Evolutionary conservation across 1,139 yeast species (phyloP), one percentile per base, ranked within the genome.

Genomic region (Torulaspora globosa): DNA sequence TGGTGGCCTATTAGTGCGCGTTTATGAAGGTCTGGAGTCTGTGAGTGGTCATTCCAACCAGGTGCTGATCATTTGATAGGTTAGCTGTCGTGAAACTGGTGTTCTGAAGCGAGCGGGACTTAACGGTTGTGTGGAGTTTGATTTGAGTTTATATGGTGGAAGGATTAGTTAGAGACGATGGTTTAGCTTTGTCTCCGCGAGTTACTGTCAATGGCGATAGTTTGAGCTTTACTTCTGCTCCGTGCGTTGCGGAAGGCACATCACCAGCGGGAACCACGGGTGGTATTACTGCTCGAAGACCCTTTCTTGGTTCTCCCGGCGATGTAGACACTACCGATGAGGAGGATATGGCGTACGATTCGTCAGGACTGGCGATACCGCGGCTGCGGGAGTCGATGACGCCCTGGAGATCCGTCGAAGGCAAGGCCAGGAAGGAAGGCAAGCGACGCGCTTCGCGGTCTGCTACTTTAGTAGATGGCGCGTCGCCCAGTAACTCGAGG

Each of bases 301-400:
- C 30, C 2, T 39, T 35, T 30, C 33, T 35, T 15, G 40, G 48
- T 19, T 45, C 54, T 9, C 53, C 47, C 24, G 24, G 46, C 15
- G 40, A 37, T n/a, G 36, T 36, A n/a, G 48, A 44, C 19, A 51
- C 39, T 10, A 47, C 38, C 9, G 53, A 49, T n/a, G 53, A 52
- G 3, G 47, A 50, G 9, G 42, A 39, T 23, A 26, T 41, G 28
- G 35, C 43, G 18, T 39, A 41, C 8, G 41, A 37, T 14, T 18
- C 41, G 14, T 46, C 53, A 15, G 50, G 44, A 15, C 50, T 59
- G 18, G 65, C 63, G 26, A 59, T 65, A 18, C 70, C 70, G 15
- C 59, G 57, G 43, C 54, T 66, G 41, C 57, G 58, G 14, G 62
- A 60, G 14, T 65, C 66, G 9, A 50, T 61, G 36, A 61, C 68